A percentile compares a stretch with the other conserved stretches of the same genome.
These are phyloP conservation scores for Blastobotrys illinoisensis DNA, from an alignment of 1,139 yeast genomes.

Conservation along the genomic window DNA sequence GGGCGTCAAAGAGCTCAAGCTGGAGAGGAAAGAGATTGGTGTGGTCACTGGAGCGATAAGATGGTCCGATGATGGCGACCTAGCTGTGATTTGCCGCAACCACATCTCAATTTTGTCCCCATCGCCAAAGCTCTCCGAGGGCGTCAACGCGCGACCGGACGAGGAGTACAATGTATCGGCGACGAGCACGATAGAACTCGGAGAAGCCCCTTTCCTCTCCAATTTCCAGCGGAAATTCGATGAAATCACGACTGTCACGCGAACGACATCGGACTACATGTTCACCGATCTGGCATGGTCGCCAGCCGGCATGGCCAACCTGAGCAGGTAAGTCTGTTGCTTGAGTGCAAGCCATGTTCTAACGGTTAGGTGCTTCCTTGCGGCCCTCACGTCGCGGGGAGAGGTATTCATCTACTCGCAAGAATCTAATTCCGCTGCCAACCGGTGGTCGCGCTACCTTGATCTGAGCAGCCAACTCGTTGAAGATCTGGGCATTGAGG, in stretches of 20 bases:
- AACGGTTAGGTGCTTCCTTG: conserved; percentile 13
- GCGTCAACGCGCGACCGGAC: neutral
- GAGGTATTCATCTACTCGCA: conserved; percentile 17
- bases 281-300: conserved; percentile 23
- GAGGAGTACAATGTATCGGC: neutral
- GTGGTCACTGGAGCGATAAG: conserved; percentile 18
- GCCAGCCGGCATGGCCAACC: conserved; percentile 19
- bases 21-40: conserved; percentile 17
- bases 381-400: conserved; percentile 17
- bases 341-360: too few species aligned
- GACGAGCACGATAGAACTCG: conserved; percentile 16
- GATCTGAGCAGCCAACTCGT: conserved; percentile 13
- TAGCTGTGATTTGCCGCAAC: conserved; percentile 18
- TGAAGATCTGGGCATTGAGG: conserved; percentile 11
- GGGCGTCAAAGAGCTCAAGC: conserved; percentile 18
- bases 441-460: conserved; percentile 16
- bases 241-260: conserved; percentile 15
- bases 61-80: conserved; percentile 25
- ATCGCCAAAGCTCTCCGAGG: neutral
- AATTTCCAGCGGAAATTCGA: conserved; percentile 10
- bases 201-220: conserved; percentile 5
- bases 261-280: conserved; percentile 15
- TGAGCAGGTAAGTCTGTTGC: conserved; percentile 5
- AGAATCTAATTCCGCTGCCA: conserved; percentile 15
- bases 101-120: conserved; percentile 14